Base-by-base conservation (phyloP, 176 grass and related monocot species). In the Oryza meyeriana region DNA sequence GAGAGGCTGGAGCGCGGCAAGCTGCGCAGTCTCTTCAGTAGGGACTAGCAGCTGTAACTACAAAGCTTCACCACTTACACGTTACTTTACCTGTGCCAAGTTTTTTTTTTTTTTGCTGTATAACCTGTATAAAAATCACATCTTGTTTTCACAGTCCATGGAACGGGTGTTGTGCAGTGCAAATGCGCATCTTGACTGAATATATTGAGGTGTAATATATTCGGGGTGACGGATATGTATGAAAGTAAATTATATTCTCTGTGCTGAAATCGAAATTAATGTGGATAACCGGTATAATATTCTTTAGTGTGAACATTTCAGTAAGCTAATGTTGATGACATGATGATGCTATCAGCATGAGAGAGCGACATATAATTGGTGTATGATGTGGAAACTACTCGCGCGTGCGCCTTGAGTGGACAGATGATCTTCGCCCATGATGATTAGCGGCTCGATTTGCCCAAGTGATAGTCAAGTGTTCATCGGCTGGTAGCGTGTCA, bases 1-100 rank as follows among this genome's bases (percentile, higher is more conserved):
- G 88, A 98, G 79, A 89, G 88, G 75, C 84, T 98, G 75, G 84
- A 98, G 57, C 63, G 62, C 79, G 88, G 90, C 64, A 88, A 71
- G 31, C 76, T 93, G 50, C 89, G 90, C 35, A 94, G 71, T 72
- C 55, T 99, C 26, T 99, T 99, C 85, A 87, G 83, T 84, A 90
- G 80, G 35, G 88, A 87, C 42, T 91, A 87, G 85, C 4, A 58
- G 2, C 55, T 71, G 39, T 71, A 74, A 29, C 59, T 57, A 40
- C 17, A n/a, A 35, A 45, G 17, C 12, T 44, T 45, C 35, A 59
- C 75, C 10, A 10, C 13, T 61, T 64, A 22, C 33, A 55, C 50
- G 18, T 61, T 32, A 67, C 44, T 30, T 33, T 75, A 66, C 70
- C 17, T n/a, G 16, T 47, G 72, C 10, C 12, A 32, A 50, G 8